Evolutionary conservation across 2,329 filamentous ascomycete species (phyloP).

Genomic region (Fusarium bactridioides): DNA sequence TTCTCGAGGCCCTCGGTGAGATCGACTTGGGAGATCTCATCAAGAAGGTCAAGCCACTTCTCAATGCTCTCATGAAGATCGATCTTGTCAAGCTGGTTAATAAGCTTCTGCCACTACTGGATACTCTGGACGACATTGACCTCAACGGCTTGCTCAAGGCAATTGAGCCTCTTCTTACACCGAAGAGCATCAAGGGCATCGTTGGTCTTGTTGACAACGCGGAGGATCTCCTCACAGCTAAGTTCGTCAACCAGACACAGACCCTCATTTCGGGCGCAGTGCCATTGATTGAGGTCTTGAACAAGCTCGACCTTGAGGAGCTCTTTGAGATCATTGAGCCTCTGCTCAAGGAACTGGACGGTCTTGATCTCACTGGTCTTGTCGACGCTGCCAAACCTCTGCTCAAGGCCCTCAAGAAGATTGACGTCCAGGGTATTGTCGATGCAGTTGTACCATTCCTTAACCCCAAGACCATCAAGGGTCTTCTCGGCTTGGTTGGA

Average conservation of each 20-base stretch:
- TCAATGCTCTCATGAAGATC: slow-evolving; percentile 43
- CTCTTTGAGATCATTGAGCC: slow-evolving; percentile 48
- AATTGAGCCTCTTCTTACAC: slow-evolving; percentile 47
- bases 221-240: slow-evolving; percentile 47
- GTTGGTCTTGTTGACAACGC: slow-evolving; percentile 49
- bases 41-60: slow-evolving; percentile 42
- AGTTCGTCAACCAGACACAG: slow-evolving; percentile 53
- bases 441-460: slow-evolving; percentile 51
- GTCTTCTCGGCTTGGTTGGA: slow-evolving; percentile 41
- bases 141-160: slow-evolving; percentile 46
- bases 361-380: slow-evolving; percentile 47
- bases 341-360: slow-evolving; percentile 46
- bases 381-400: slow-evolving; percentile 48
- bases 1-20: slow-evolving; percentile 44
- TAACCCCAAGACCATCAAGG: slow-evolving; percentile 50
- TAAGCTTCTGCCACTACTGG: slow-evolving; percentile 45
- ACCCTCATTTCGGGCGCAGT: slow-evolving; percentile 49
- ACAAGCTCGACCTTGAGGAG: slow-evolving; percentile 48
- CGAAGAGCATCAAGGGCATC: slow-evolving; percentile 46
- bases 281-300: slow-evolving; percentile 48
- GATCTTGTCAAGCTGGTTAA: slow-evolving; percentile 43
- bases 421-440: slow-evolving; percentile 49
- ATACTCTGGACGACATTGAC: slow-evolving; percentile 45
- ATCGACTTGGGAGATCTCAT: slow-evolving; percentile 47
- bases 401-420: slow-evolving; percentile 47